Base-by-base conservation (phyloP, 257 asterid genomes). In the Rauvolfia tetraphylla region DNA sequence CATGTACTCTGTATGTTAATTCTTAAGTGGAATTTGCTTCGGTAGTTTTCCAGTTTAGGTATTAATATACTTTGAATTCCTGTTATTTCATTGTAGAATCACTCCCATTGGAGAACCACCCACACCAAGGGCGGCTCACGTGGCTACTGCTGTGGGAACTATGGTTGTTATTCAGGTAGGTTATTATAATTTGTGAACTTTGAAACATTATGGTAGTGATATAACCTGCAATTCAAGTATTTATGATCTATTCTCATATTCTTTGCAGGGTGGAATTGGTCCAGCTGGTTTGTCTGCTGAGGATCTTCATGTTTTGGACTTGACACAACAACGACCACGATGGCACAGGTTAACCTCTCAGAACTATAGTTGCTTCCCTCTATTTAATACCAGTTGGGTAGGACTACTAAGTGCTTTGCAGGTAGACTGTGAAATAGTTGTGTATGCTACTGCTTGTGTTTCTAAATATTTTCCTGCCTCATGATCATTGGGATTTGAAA, bases 71-170 rank as follows among this genome's bases (percentile, higher is more conserved):
- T 63, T 66, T 38, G 6, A 38, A 20, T 20, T 20, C 3, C 17
- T 2, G 6, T 78, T 63, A 58, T 62, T 48, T 78, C 78, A 76
- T n/a, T 86, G 80, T 88, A 95, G 99, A 81, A 75, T 95, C 57
- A 90, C 91, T 75, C 99, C 99, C 58, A 90, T 93, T 83, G 99
- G 99, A 73, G 99, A 95, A 86, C 98, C 99, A 78, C 99, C 99
- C 67, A 90, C 99, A 25, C 99, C 99, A 42, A 86, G 99, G 84
- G 99, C 99, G 84, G 99, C 99, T 82, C 99, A 95, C 44, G 98
- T 95, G 78, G 99, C 98, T 79, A 90, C 99, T 46, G 96, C 99
- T 46, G 99, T 95, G 68, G 99, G 99, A 77, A 95, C 98, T 61
- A 95, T 95, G 99, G 99, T 95, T 42, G 99, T 95, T 82, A 91